Evolutionary conservation across 345 rosid species (phyloP).

Genomic region (Eucalyptus leucophloia): DNA sequence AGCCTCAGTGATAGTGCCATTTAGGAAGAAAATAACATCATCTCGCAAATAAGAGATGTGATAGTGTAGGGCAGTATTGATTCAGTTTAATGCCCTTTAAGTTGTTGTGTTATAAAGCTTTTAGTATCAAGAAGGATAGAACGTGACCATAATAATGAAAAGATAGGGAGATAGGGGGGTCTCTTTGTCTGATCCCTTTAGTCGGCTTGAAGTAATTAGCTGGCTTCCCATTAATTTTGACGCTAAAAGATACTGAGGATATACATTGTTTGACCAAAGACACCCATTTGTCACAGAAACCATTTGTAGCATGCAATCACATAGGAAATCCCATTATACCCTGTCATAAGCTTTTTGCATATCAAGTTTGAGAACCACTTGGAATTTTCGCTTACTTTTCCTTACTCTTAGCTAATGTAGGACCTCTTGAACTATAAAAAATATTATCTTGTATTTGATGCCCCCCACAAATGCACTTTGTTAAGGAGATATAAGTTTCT

Average conservation of each 20-base stretch:
- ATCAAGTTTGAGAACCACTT: background rate
- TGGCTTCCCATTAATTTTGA: background rate
- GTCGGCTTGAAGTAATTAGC: background rate
- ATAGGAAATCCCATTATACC: background rate
- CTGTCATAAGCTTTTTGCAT: background rate
- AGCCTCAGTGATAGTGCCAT: fast-evolving
- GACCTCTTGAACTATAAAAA: background rate
- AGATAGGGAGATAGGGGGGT: background rate
- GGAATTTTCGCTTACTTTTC: background rate
- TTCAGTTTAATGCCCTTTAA: no score
- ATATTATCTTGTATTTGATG: no score
- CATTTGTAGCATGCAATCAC: background rate
- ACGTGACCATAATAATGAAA: background rate
- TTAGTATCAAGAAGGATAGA: no score
- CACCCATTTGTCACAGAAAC: background rate
- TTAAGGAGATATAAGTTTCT: no score
- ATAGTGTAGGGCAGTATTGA: background rate
- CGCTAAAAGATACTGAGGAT: background rate
- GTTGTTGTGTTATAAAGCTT: background rate
- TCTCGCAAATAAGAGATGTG: background rate
- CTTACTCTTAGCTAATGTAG: no score
- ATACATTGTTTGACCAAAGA: background rate
- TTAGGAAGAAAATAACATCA: no score
- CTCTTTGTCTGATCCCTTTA: background rate
- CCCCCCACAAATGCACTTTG: background rate